Conservation (phyloP, 495 filamentous ascomycete genomes). For the Tuber microsphaerosporum region DNA sequence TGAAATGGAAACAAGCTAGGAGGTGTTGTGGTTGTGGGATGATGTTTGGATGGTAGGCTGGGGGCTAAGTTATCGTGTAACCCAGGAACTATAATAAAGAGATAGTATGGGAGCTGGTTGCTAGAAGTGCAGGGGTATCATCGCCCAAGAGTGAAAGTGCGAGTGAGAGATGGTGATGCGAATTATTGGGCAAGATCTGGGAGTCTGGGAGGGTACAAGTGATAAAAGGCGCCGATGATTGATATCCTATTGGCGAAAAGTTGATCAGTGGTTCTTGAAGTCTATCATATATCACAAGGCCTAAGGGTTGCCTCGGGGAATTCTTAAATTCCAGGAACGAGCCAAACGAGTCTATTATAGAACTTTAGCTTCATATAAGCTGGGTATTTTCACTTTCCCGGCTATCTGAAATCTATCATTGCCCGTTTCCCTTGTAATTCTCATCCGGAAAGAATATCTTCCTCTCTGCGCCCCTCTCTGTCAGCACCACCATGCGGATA, state of each 20-base stretch:
- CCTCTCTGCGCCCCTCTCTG: conserved; percentile 46
- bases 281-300: not conserved
- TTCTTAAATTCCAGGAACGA: not conserved
- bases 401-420: conserved; percentile 21
- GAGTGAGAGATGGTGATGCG: not conserved
- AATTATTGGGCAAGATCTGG: not conserved
- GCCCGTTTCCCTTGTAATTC: conserved; percentile 33
- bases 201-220: not conserved
- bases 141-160: not conserved
- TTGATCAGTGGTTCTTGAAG: not conserved
- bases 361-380: not conserved
- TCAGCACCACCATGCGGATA: conserved; percentile 94
- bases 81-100: not conserved
- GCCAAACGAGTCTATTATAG: not conserved
- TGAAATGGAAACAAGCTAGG: not conserved
- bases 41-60: not conserved
- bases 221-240: not conserved
- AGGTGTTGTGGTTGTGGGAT: not conserved
- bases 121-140: not conserved
- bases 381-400: not conserved
- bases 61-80: not conserved
- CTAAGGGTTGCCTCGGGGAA: not conserved
- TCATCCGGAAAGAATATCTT: conserved; percentile 43
- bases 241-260: not conserved
- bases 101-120: not conserved